phyloP scores from a whole-genome alignment of 2,329 filamentous ascomycete genomes.

The Epichloe glyceriae region DNA sequence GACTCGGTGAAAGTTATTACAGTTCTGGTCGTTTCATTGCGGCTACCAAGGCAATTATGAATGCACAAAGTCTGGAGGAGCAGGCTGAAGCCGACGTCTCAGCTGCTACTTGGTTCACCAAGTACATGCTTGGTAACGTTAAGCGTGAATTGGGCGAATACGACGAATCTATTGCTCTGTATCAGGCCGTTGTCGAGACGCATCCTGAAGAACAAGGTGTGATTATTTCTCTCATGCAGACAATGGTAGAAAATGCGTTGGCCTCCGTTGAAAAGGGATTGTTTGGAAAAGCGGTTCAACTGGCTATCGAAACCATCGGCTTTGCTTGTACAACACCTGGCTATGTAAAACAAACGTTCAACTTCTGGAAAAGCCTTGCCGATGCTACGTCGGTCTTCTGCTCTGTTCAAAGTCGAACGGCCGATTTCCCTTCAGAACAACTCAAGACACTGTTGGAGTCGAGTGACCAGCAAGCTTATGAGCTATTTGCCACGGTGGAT shows the following conservation, averaged over 20 bases:
- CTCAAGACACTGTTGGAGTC: slow-evolving; percentile 46
- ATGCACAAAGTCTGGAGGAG: slow-evolving; percentile 66
- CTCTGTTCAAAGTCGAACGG: slow-evolving; percentile 55
- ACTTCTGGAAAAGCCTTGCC: slow-evolving; percentile 86
- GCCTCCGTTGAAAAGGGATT: slow-evolving; percentile 68
- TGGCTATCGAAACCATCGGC: slow-evolving; percentile 55
- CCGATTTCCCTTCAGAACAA: slow-evolving; percentile 46
- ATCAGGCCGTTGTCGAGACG: slow-evolving; percentile 56
- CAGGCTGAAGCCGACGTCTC: slow-evolving; percentile 34
- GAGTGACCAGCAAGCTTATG: slow-evolving; percentile 41
- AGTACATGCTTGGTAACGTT: slow-evolving; percentile 93
- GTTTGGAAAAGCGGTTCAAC: slow-evolving; percentile 68
- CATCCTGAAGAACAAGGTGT: slow-evolving; percentile 73
- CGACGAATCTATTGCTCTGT: slow-evolving; percentile 67
- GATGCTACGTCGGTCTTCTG: slow-evolving; percentile 82
- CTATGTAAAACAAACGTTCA: slow-evolving; percentile 61
- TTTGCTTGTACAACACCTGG: slow-evolving; percentile 51
- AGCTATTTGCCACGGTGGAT: slow-evolving; percentile 57
- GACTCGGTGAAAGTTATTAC: slow-evolving; percentile 93
- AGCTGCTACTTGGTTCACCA: slow-evolving; percentile 82
- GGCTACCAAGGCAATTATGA: slow-evolving; percentile 80
- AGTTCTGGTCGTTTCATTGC: slow-evolving; percentile 87
- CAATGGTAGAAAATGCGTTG: slow-evolving; percentile 69
- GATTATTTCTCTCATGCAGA: slow-evolving; percentile 75
- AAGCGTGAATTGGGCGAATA: slow-evolving; percentile 85